Conservation (phyloP, 1,284 basidiomycete species). For the Serendipita sp. region DNA sequence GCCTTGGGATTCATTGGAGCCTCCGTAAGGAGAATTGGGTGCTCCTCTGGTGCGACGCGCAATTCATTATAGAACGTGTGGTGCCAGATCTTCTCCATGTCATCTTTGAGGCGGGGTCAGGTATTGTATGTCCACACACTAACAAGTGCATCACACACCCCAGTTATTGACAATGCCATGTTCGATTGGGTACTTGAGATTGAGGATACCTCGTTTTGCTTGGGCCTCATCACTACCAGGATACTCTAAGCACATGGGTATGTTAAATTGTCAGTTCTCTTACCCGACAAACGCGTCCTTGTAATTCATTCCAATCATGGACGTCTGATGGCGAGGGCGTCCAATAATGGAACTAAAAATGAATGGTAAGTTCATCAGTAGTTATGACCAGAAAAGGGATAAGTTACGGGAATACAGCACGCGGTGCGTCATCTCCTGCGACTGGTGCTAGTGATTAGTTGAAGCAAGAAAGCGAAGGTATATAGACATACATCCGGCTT, state of each 20-base stretch:
- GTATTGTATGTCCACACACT: slow-evolving; percentile 29
- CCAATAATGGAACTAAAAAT: slow-evolving; percentile 67
- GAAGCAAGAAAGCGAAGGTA: slow-evolving; percentile 10
- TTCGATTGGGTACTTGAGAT: slow-evolving; percentile 76
- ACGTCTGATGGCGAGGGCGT: slow-evolving; percentile 83
- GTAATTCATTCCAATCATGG: slow-evolving; percentile 82
- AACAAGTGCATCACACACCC: slow-evolving; percentile 24
- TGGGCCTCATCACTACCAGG: slow-evolving; percentile 71
- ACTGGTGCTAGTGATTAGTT: slow-evolving; percentile 15
- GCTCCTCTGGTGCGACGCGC: slow-evolving; percentile 74
- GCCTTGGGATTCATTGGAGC: slow-evolving; percentile 89
- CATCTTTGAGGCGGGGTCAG: slow-evolving; percentile 25
- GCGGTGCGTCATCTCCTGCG: slow-evolving; percentile 53
- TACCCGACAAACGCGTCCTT: slow-evolving; percentile 82
- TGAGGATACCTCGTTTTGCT: slow-evolving; percentile 90
- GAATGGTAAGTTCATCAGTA: not conserved
- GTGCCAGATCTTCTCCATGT: slow-evolving; percentile 94
- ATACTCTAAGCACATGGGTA: too few relatives aligned
- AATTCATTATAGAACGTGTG: slow-evolving; percentile 85
- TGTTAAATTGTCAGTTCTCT: slow-evolving; percentile 17
- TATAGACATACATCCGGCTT: slow-evolving; percentile 66
- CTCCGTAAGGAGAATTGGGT: slow-evolving; percentile 86
- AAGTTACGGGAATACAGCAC: slow-evolving; percentile 55
- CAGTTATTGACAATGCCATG: slow-evolving; percentile 90
- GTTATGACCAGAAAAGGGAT: not conserved